Base-by-base conservation (phyloP, 495 filamentous ascomycete genomes). In the Saxophila tyrrhenica region DNA sequence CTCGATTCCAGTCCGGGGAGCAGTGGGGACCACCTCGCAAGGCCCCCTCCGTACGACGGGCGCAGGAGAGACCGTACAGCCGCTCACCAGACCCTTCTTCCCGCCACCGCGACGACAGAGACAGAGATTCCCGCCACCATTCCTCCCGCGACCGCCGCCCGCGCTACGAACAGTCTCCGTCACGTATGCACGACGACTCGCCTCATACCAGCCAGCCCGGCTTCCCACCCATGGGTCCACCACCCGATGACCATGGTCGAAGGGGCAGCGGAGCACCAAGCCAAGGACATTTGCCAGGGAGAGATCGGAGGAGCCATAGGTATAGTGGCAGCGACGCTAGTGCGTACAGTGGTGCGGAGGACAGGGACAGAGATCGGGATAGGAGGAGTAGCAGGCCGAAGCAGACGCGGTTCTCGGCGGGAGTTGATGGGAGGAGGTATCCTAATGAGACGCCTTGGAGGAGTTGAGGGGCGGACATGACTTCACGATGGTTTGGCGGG, bases 351-450 rank as follows among this genome's bases (percentile, higher is more conserved):
- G 21, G 20, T 13, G 57, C 21, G 17, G 48, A 41, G 22, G 24
- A 39, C 7, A 20, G 57, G 15, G 45, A 48, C 9, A 48, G 23
- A 8, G 23, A 22, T 48, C 9, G 25, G 24, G 48, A 35, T 38
- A 16, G n/a, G 10, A 24, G 48, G 24, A 35, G n/a, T 3, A 50
- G 48, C 38, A 10, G 48, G 29, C 15, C 10, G 50, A 57, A 61
- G 50, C 20, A 35, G 54, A 54, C 58, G 50, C 13, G 58, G 50
- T 61, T 61, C 49, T 54, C 48, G 25, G 25, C 21, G 11, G 55
- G 20, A 25, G 50, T 16, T 25, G 43, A 41, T 19, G 56, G 38
- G 49, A 51, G 49, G 49, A 22, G 49, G 49, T 51, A 51, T 51
- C 35, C 29, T 17, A 25, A 22, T 23, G 35, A 39, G 19, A 39